A percentile compares a stretch with the other conserved stretches of the same genome.
phyloP scores from a whole-genome alignment of 2,329 filamentous ascomycete genomes.

The Diaporthe ilicicola region DNA sequence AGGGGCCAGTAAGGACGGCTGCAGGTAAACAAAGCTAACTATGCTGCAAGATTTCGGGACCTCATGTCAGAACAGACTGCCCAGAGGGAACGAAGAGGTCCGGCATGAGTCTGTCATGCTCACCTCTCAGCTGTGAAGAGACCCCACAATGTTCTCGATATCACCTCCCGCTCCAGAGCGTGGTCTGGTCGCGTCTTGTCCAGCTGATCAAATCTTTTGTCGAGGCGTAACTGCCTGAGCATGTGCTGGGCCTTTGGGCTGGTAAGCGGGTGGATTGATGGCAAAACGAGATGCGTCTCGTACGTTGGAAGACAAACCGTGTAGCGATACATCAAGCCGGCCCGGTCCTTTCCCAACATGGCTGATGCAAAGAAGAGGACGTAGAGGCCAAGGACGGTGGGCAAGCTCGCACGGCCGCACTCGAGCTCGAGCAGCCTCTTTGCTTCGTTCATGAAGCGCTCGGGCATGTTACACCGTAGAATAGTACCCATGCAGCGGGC shows the following conservation, averaged over 20 bases:
- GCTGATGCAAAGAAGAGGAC: slow-evolving; percentile 1
- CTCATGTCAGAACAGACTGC: not conserved
- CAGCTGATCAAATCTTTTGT: not conserved
- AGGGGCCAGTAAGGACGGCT: not conserved
- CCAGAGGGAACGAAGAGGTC: no score
- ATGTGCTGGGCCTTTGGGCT: not conserved
- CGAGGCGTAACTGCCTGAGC: slow-evolving; percentile 3
- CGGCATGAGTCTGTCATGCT: not conserved
- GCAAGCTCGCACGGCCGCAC: not conserved
- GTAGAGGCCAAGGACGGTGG: not conserved
- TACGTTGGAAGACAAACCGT: not conserved
- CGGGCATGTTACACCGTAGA: not conserved
- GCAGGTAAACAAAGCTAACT: slow-evolving; percentile 1
- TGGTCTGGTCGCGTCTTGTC: not conserved
- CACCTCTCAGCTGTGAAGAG: not conserved
- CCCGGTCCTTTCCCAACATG: slow-evolving; percentile 7
- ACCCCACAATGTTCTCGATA: not conserved
- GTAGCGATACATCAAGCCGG: slow-evolving; percentile 10
- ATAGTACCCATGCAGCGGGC: not conserved
- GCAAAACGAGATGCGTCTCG: not conserved
- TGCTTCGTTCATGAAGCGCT: not conserved
- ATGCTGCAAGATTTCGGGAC: not conserved
- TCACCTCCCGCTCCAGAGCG: not conserved
- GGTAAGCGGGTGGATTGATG: not conserved
- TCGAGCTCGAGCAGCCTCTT: slow-evolving; percentile 5